Evolutionary conservation across 2,329 filamentous ascomycete genomes (phyloP).

Genomic region (Hymenoscyphus fructigenus): DNA sequence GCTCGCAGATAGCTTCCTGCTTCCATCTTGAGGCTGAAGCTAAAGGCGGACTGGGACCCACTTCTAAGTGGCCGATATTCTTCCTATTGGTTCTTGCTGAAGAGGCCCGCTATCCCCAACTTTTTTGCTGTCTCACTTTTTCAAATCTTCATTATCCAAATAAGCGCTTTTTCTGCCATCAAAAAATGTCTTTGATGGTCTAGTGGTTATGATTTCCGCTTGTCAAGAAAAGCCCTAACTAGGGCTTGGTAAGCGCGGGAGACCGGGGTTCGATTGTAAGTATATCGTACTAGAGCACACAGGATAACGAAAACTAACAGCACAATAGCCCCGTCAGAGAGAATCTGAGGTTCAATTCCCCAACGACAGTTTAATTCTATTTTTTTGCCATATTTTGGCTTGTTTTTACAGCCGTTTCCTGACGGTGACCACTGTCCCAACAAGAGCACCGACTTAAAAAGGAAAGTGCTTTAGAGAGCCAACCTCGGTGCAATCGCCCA

Average conservation of each 20-base stretch:
- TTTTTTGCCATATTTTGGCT: background rate
- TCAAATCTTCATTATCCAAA: background rate
- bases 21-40: background rate
- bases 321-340: background rate
- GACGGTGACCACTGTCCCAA: no score
- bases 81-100: background rate
- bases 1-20: slow-evolving; percentile 1
- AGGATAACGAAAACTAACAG: background rate
- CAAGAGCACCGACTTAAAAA: no score
- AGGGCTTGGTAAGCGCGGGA: slow-evolving; percentile 20
- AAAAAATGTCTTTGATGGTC: slow-evolving; percentile 34
- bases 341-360: background rate
- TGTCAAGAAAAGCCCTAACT: slow-evolving; percentile 25
- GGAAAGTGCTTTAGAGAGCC: no score
- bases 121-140: background rate
- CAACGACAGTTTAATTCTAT: background rate
- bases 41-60: background rate
- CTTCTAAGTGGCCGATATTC: background rate
- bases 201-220: slow-evolving; percentile 40
- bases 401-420: no score
- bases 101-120: background rate
- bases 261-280: slow-evolving; percentile 29
- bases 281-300: background rate
- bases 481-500: no score
- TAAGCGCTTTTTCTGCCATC: background rate